Conservation (phyloP, 495 filamentous ascomycete species). For the Lentithecium fluviatile region DNA sequence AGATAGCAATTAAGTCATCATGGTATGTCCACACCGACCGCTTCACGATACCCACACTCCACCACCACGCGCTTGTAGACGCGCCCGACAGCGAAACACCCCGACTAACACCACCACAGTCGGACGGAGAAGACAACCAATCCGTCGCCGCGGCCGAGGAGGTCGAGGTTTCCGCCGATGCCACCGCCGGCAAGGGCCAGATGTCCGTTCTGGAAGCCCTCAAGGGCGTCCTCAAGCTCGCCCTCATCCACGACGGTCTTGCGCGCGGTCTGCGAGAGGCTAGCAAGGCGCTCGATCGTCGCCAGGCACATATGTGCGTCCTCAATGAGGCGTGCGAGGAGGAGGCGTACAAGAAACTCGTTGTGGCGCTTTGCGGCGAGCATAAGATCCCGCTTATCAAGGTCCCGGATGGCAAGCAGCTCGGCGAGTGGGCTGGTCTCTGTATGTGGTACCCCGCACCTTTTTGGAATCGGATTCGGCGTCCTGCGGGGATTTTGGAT, state of each 20-base stretch:
- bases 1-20: slow-evolving; percentile 42
- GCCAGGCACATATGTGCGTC: slow-evolving; percentile 99
- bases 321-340: slow-evolving; percentile 99
- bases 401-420: slow-evolving; percentile 98
- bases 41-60: too few relatives aligned
- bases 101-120: slow-evolving; percentile 46
- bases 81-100: too few relatives aligned
- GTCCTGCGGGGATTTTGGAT: background rate
- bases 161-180: slow-evolving; percentile 87
- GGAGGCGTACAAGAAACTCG: slow-evolving; percentile 99
- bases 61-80: too few relatives aligned
- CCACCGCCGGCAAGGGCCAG: slow-evolving; percentile 73
- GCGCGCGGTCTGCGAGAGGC: slow-evolving; percentile 97
- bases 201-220: slow-evolving; percentile 98
- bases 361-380: slow-evolving; percentile 94
- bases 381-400: slow-evolving; percentile 99
- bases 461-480: background rate
- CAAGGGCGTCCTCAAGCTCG: slow-evolving; percentile 95
- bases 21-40: slow-evolving; percentile 36
- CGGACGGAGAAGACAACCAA: slow-evolving; percentile 85
- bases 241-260: slow-evolving; percentile 98
- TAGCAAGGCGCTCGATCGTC: slow-evolving; percentile 92
- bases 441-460: slow-evolving; percentile 62
- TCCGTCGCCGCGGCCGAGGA: slow-evolving; percentile 63
- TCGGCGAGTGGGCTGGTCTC: slow-evolving; percentile 99